phyloP scores from a whole-genome alignment of 352 stramenopile genomes.

The Pythium brachiatum region DNA sequence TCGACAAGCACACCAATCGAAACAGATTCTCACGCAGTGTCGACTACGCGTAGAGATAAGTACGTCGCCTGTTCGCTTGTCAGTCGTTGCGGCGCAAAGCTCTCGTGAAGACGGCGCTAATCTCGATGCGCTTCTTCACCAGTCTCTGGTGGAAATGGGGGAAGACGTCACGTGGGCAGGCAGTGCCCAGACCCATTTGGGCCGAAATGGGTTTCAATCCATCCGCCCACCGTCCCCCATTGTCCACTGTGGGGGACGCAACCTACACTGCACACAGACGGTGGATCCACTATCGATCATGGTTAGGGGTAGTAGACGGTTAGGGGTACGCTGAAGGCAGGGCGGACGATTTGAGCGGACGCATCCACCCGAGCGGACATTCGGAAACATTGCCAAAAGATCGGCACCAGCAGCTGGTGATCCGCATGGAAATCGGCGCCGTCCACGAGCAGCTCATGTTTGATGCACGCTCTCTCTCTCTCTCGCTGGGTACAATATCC shows the following conservation, averaged over 20 bases:
- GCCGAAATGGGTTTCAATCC: not conserved
- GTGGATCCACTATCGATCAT: not conserved
- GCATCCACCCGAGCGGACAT: constrained; percentile 8
- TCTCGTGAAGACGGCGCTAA: not conserved
- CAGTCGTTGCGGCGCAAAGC: not conserved
- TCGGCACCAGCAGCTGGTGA: constrained; percentile 14
- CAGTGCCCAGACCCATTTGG: not conserved
- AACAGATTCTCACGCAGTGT: not conserved
- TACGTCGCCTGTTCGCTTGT: not conserved
- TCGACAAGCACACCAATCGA: not conserved
- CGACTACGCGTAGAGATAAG: not conserved
- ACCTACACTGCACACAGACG: too few species aligned
- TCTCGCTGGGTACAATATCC: not conserved
- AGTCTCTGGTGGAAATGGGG: constrained; percentile 5
- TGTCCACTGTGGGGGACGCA: constrained; percentile 12
- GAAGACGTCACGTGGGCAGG: not conserved
- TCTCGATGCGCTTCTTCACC: not conserved
- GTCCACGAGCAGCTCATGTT: not conserved
- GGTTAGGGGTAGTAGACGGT: not conserved
- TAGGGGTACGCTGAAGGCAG: not conserved
- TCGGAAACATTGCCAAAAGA: constrained; percentile 9
- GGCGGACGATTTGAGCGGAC: not conserved
- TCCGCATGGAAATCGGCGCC: constrained; percentile 6
- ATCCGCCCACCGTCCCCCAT: constrained; percentile 1
- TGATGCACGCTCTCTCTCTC: too few species aligned